Evolutionary conservation across 192 early-diverging fungal genomes (phyloP), one percentile per base, ranked within the genome.

Genomic region (Coemansia sp.): DNA sequence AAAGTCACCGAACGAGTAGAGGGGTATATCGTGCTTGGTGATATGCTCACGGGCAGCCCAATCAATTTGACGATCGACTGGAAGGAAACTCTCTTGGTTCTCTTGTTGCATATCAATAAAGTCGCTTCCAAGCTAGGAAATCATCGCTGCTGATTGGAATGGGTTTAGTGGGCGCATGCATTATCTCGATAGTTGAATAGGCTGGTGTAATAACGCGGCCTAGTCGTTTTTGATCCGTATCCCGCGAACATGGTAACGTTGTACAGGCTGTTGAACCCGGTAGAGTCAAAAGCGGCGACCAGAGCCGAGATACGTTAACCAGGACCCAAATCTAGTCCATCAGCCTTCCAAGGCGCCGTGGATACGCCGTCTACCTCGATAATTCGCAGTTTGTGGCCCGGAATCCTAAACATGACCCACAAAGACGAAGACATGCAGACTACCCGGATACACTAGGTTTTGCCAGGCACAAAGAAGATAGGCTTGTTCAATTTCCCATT

Each of bases 231-330:
- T 77, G 74, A 35, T 6, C 3, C 6, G 30, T 67, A 70, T 35
- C 70, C 61, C 35, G 72, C 65, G 40, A 88, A 73, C 78, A 91
- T 82, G 16, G 85, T 82, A 18, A 82, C 84, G 42, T 87, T 84
- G 39, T 89, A 53, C 15, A 63, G 16, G 47, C 84, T 91, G 20
- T 94, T 91, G 19, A 15, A 42, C 2, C 3, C 41, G 1, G 72
- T 59, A 8, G 78, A 57, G 23, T 82, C 61, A 15, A 75, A 81
- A 7, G 91, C 89, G 3, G 70, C 86, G 14, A 92, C 83, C 8
- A 94, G 72, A 4, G 91, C 86, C 21, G 91, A 90, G 40, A 83
- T 72, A 10, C 92, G 85, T 65, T 93, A 90, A 6, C 87, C 92
- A 51, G 83, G 80, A 6, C 81, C 83, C 15, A 92, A 16, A n/a